Conservation (phyloP, 75 land plant species). For the Pinus tabuliformis region DNA sequence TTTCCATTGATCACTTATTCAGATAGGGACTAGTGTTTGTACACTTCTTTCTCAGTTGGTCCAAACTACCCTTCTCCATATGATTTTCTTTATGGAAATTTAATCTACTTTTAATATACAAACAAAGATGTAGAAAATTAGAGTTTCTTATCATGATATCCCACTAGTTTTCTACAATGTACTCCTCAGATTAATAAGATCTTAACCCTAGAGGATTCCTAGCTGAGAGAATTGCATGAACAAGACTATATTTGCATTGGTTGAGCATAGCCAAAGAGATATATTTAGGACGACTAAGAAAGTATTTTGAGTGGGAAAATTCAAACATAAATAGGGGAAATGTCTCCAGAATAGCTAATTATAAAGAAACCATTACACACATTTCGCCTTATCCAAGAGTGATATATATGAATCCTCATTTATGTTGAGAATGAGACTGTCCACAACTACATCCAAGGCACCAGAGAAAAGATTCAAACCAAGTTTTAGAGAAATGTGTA, state of each 20-base stretch:
- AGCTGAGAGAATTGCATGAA: not conserved
- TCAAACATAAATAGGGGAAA: not conserved
- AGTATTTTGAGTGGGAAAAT: not conserved
- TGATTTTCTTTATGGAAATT: not conserved
- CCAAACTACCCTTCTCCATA: not conserved
- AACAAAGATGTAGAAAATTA: not conserved
- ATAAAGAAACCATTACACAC: constrained; percentile 8
- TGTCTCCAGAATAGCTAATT: not conserved
- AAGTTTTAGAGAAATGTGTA: constrained; percentile 19
- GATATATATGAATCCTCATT: too few relatives aligned
- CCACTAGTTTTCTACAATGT: not conserved
- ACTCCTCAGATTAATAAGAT: not conserved
- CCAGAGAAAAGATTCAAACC: constrained; percentile 14
- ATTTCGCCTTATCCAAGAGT: not conserved
- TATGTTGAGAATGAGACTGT: constrained; percentile 19
- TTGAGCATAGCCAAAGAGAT: not conserved
- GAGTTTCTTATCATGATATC: not conserved
- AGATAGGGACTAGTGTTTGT: not conserved
- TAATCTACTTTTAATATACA: not conserved
- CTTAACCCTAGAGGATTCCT: not conserved
- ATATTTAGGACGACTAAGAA: not conserved
- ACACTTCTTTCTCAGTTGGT: not conserved
- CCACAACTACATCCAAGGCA: constrained; percentile 13
- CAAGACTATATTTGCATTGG: not conserved
- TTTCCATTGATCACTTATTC: not conserved